Evolutionary conservation across 768 basidiomycete genomes (phyloP), one percentile per base, ranked within the genome.

Genomic region (Tylopilus sp.): DNA sequence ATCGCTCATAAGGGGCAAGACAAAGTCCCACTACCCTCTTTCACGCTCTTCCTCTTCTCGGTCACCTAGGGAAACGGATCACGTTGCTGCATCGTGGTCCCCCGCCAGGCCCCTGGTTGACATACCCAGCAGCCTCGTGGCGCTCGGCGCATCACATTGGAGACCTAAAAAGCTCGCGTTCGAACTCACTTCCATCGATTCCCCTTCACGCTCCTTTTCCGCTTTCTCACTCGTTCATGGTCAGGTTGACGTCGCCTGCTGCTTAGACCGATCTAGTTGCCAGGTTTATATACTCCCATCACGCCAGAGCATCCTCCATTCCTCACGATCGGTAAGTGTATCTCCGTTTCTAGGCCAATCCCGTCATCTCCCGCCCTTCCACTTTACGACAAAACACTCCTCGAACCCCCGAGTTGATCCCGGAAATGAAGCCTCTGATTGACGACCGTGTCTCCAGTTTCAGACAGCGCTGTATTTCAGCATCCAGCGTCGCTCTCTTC

Each of bases 241-340:
- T 57, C 51, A 55, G 51, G 47, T 31, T 49, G 52, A 35, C 36
- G 40, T 55, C 50, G 35, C 22, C 44, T 25, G 36, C 33, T 38
- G n/a, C 38, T 39, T 44, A 53, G 51, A 47, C 47, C 11, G 51
- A 53, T 42, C 30, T 10, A 18, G 12, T 11, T 22, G 7, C 3
- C 10, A 21, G 36, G 31, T 43, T n/a, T n/a, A n/a, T n/a, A n/a
- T n/a, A n/a, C n/a, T n/a, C n/a, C n/a, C 25, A 22, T 41, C 17
- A 35, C 45, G 31, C 35, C 25, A 48, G n/a, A n/a, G n/a, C n/a
- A n/a, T n/a, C 30, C 25, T 36, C 50, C 45, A 36, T 52, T 56
- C 47, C 25, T 62, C 51, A 68, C 62, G 61, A 65, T 58, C 55
- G 51, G 61, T 66, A 58, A 53, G 66, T 57, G 12, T 5, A 4